A percentile compares a stretch with the other conserved stretches of the same genome.
Conservation (phyloP, 2,329 filamentous ascomycete genomes). For the Colletotrichum salicis region DNA sequence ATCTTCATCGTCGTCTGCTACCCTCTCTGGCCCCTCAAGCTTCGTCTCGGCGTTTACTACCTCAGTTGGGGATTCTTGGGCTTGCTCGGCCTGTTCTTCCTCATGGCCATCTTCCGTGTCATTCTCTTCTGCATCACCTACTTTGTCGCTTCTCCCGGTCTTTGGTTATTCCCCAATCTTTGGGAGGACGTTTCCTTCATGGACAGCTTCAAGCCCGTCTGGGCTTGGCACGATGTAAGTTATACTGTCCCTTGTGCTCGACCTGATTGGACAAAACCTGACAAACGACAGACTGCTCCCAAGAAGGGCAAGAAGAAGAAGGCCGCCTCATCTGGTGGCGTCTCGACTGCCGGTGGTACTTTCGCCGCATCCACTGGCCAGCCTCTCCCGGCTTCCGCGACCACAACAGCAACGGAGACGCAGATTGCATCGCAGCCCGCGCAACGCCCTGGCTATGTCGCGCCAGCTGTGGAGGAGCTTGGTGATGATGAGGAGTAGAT, state of each 20-base stretch:
- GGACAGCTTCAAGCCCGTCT: constrained; percentile 94
- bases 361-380: constrained; percentile 66
- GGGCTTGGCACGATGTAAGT: constrained; percentile 97
- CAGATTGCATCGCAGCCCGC: constrained; percentile 58
- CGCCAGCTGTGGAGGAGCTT: constrained; percentile 65
- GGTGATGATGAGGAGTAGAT: constrained; percentile 60
- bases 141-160: constrained; percentile 82
- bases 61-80: constrained; percentile 93
- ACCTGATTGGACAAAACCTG: background rate
- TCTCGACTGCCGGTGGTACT: constrained; percentile 49
- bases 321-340: constrained; percentile 46
- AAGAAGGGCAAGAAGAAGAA: constrained; percentile 70
- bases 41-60: constrained; percentile 97
- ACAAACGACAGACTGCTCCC: constrained; percentile 46
- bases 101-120: constrained; percentile 95
- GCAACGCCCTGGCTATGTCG: constrained; percentile 55
- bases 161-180: constrained; percentile 98
- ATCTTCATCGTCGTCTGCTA: constrained; percentile 95
- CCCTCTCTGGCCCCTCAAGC: constrained; percentile 91
- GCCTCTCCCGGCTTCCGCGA: constrained; percentile 62
- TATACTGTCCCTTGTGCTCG: background rate
- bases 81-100: constrained; percentile 91
- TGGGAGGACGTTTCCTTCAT: constrained; percentile 99
- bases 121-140: constrained; percentile 95
- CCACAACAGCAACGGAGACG: constrained; percentile 67